Percentiles rank a stretch among this genome's conserved stretches.
These are phyloP conservation scores for Boletus sp. DNA, from an alignment of 768 basidiomycete species.

Conservation along the genomic window DNA sequence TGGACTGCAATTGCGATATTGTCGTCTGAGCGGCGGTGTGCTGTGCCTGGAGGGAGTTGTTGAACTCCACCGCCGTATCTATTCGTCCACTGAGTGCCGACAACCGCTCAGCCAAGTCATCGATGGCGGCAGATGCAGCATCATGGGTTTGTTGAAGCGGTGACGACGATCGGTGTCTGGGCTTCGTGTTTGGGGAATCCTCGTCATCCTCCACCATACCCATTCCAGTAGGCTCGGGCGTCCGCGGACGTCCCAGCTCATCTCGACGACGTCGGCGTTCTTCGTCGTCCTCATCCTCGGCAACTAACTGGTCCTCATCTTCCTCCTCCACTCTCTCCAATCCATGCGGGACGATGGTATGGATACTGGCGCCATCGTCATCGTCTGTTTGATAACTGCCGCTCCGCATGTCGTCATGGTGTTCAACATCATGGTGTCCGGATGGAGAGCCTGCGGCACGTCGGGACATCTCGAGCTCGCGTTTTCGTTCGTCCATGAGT, in stretches of 20 bases:
- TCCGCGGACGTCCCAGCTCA: slow-evolving; percentile 69
- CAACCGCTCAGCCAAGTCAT: slow-evolving; percentile 64
- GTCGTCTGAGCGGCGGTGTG: slow-evolving; percentile 76
- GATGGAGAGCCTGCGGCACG: slow-evolving; percentile 24
- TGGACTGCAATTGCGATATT: slow-evolving; percentile 64
- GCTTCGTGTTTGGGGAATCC: slow-evolving; percentile 26
- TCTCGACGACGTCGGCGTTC: slow-evolving; percentile 45
- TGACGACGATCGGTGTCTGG: slow-evolving; percentile 17
- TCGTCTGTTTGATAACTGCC: slow-evolving; percentile 48
- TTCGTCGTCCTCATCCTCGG: slow-evolving; percentile 44
- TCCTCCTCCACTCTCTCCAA: slow-evolving; percentile 74
- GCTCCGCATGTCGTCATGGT: slow-evolving; percentile 15
- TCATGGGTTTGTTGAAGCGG: slow-evolving; percentile 22
- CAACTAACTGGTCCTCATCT: slow-evolving; percentile 56
- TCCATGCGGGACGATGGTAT: slow-evolving; percentile 67
- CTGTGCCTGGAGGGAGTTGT: slow-evolving; percentile 70
- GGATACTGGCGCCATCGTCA: slow-evolving; percentile 70
- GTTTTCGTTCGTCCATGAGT: slow-evolving; percentile 64
- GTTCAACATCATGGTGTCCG: slow-evolving; percentile 20
- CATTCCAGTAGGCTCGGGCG: slow-evolving; percentile 74
- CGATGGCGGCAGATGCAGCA: slow-evolving; percentile 37
- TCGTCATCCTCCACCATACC: slow-evolving; percentile 50
- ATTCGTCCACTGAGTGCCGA: slow-evolving; percentile 66
- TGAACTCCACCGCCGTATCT: slow-evolving; percentile 70
- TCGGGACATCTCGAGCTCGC: slow-evolving; percentile 41